phyloP scores from a whole-genome alignment of 495 filamentous ascomycete species.

The Penicillium flavigenum region DNA sequence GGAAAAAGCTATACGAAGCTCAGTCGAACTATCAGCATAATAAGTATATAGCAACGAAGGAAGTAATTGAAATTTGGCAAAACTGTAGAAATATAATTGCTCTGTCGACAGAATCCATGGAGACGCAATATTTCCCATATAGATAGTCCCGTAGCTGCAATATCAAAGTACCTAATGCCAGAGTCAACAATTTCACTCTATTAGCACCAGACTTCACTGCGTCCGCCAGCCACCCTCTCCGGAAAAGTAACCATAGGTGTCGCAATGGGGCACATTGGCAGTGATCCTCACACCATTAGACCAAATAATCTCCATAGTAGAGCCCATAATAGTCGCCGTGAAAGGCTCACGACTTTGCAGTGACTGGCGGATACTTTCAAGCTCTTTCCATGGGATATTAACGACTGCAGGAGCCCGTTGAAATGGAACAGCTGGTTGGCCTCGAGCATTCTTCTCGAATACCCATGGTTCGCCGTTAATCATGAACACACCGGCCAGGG shows the following conservation, averaged over 20 bases:
- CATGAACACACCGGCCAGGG: slow-evolving; percentile 11
- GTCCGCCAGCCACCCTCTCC: slow-evolving; percentile 10
- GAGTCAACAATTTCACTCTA: not conserved
- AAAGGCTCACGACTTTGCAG: slow-evolving; percentile 6
- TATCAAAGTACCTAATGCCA: not conserved
- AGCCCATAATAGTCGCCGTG: slow-evolving; percentile 8
- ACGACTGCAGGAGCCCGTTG: slow-evolving; percentile 12
- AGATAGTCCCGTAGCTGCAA: not conserved
- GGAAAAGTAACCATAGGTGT: slow-evolving; percentile 4
- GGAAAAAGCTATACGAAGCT: not conserved
- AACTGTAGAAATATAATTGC: not conserved
- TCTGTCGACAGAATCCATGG: not conserved
- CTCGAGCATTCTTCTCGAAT: slow-evolving; percentile 9
- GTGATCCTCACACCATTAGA: slow-evolving; percentile 13
- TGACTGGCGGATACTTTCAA: slow-evolving; percentile 6
- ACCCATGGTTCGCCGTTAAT: slow-evolving; percentile 13
- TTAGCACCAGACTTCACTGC: not conserved
- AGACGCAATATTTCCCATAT: not conserved
- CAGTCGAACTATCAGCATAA: not conserved
- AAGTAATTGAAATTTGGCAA: too few relatives aligned
- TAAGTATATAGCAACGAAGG: not conserved
- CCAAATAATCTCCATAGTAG: slow-evolving; percentile 12
- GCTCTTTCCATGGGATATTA: slow-evolving; percentile 13
- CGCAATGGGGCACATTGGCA: slow-evolving; percentile 12
- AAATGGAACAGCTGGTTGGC: slow-evolving; percentile 1